A percentile compares a stretch with the other conserved stretches of the same genome.
Conservation (phyloP, 352 stramenopile species). For the Phytophthora hibernalis region DNA sequence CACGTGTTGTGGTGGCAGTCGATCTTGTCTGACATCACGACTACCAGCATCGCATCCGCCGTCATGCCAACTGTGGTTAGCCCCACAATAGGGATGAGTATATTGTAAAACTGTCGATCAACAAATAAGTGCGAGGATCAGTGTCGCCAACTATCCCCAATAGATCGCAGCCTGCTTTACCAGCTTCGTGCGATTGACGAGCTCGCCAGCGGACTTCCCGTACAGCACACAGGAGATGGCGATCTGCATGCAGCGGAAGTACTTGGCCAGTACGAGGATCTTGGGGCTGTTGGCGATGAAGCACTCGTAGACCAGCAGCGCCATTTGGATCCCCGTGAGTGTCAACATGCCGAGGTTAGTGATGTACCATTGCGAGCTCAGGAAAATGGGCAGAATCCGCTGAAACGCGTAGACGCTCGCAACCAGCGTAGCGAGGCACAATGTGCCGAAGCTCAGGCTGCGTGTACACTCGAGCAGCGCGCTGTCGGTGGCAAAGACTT, state of each 20-base stretch:
- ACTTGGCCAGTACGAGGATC: conserved; percentile 75
- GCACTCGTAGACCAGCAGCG: conserved; percentile 69
- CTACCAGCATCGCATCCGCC: conserved; percentile 53
- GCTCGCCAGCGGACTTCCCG: conserved; percentile 68
- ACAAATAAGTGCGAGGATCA: conserved; percentile 7
- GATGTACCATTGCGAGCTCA: conserved; percentile 61
- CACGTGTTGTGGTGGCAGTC: conserved; percentile 78
- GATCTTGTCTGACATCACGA: conserved; percentile 53
- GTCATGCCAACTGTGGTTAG: conserved; percentile 66
- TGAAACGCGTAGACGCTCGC: conserved; percentile 50
- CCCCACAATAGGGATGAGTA: conserved; percentile 59
- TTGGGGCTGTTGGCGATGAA: conserved; percentile 63
- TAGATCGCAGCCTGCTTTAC: conserved; percentile 7
- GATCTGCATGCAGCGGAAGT: conserved; percentile 73
- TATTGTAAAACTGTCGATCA: conserved; percentile 49
- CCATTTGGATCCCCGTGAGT: conserved; percentile 70
- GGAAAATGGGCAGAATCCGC: conserved; percentile 66
- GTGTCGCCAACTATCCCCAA: too few relatives aligned
- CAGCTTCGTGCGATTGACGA: conserved; percentile 53
- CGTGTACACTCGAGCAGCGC: conserved; percentile 62
- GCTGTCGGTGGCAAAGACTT: conserved; percentile 42
- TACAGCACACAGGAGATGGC: conserved; percentile 76
- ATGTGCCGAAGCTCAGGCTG: conserved; percentile 65
- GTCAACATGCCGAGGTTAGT: conserved; percentile 69
- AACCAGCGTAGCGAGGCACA: conserved; percentile 62